A percentile compares a stretch with the other conserved stretches of the same genome.
These are phyloP conservation scores for Amphibolis antarctica DNA, from an alignment of 106 monocot species.

Conservation along the genomic window DNA sequence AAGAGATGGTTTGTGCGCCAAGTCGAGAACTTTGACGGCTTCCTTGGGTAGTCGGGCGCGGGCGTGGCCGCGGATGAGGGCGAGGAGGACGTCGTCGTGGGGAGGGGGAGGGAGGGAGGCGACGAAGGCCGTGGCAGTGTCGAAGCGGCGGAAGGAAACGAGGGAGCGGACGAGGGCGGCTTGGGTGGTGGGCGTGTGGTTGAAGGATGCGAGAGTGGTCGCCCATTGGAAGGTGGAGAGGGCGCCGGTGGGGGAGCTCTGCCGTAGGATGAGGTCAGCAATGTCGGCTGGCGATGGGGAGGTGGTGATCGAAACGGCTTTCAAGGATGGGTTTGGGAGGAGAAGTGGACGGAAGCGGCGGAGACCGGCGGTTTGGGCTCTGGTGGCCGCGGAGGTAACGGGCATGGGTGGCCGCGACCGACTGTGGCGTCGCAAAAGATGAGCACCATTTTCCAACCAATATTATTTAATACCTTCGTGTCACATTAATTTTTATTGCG, in stretches of 20 bases:
- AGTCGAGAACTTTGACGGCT: slow-evolving; percentile 22
- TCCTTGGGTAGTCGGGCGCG: slow-evolving; percentile 12
- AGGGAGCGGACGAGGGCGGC: slow-evolving; percentile 15
- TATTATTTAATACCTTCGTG: no score
- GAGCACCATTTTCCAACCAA: no score
- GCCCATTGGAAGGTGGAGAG: slow-evolving; percentile 15
- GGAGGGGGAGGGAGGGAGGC: slow-evolving; percentile 12
- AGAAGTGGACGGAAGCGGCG: not conserved
- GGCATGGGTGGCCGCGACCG: not conserved
- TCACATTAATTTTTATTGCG: no score
- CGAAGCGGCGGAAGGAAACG: slow-evolving; percentile 14
- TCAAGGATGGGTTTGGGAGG: not conserved
- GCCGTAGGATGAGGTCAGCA: slow-evolving; percentile 18
- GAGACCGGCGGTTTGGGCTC: not conserved
- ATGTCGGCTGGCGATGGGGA: slow-evolving; percentile 6
- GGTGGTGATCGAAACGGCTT: not conserved
- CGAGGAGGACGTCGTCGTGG: slow-evolving; percentile 19
- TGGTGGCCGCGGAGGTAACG: slow-evolving; percentile 1
- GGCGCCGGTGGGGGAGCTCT: slow-evolving; percentile 7
- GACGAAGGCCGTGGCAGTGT: slow-evolving; percentile 1
- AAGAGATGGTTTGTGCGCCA: slow-evolving; percentile 18
- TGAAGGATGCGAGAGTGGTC: slow-evolving; percentile 9
- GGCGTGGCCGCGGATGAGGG: slow-evolving; percentile 26
- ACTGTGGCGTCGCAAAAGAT: not conserved
- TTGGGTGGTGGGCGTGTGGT: slow-evolving; percentile 29